Evolutionary conservation across 2,329 filamentous ascomycete genomes (phyloP).

Genomic region (Cladosporium sp.): DNA sequence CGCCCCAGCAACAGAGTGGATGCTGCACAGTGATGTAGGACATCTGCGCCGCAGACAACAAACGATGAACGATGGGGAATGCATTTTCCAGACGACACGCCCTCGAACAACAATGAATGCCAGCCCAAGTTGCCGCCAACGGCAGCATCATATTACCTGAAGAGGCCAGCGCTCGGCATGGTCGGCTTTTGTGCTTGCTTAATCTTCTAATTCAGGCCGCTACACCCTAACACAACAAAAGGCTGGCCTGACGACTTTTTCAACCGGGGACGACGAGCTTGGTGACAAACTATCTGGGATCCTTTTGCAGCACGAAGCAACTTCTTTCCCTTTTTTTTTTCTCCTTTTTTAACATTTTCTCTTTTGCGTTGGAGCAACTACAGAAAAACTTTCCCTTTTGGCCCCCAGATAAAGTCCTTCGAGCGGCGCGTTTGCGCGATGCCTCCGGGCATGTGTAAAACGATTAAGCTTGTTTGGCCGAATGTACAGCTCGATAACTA

Average conservation of each 20-base stretch:
- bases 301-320: background rate
- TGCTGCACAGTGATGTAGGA: slow-evolving; percentile 93
- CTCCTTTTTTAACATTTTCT: background rate
- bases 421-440: background rate
- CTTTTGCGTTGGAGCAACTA: slow-evolving; percentile 3
- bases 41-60: slow-evolving; percentile 12
- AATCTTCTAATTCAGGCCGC: background rate
- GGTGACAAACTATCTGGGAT: background rate
- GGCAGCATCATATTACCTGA: background rate
- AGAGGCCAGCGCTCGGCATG: background rate
- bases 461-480: background rate
- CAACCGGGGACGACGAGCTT: slow-evolving; percentile 2
- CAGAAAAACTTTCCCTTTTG: background rate
- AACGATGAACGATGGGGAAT: slow-evolving; percentile 15
- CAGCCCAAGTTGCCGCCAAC: background rate
- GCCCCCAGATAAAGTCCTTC: background rate
- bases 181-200: slow-evolving; percentile 9
- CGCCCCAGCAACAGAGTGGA: slow-evolving; percentile 85
- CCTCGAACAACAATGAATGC: background rate
- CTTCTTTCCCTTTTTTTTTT: background rate
- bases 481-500: slow-evolving; percentile 10
- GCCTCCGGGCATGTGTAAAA: background rate
- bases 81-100: slow-evolving; percentile 3
- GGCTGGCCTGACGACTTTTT: background rate
- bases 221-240: background rate